These are phyloP conservation scores for Cinnamomum micranthum DNA, from an alignment of 164 flowering plant genomes.

Conservation along the genomic window DNA sequence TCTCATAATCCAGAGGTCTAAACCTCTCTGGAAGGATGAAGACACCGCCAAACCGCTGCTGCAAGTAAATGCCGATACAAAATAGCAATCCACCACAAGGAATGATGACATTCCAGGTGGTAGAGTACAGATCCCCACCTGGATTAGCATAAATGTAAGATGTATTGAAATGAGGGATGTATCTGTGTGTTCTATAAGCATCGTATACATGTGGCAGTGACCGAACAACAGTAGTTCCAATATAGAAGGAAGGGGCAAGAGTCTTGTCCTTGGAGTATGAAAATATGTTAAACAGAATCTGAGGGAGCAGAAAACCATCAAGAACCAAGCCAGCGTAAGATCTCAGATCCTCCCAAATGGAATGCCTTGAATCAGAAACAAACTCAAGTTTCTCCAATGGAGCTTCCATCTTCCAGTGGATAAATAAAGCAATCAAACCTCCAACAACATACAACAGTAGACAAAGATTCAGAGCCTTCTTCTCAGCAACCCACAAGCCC, in stretches of 20 bases:
- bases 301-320: constrained; percentile 69
- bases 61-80: constrained; percentile 46
- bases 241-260: constrained; percentile 43
- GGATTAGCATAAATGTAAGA: constrained; percentile 46
- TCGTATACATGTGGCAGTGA: constrained; percentile 67
- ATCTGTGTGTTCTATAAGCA: constrained; percentile 42
- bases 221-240: constrained; percentile 52
- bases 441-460: constrained; percentile 39
- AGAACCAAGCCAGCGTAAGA: constrained; percentile 64
- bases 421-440: constrained; percentile 32
- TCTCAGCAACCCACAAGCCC: constrained; percentile 39
- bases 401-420: constrained; percentile 15
- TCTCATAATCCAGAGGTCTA: constrained; percentile 30
- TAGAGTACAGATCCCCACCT: constrained; percentile 42
- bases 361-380: constrained; percentile 9
- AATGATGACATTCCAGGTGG: constrained; percentile 62
- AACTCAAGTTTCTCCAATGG: background rate
- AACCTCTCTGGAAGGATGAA: constrained; percentile 42
- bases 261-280: constrained; percentile 32
- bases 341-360: constrained; percentile 37
- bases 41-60: constrained; percentile 60
- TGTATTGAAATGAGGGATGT: constrained; percentile 5
- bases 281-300: constrained; percentile 53
- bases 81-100: constrained; percentile 40
- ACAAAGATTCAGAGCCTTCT: constrained; percentile 28